Conservation (phyloP, 495 filamentous ascomycete genomes). For the Glutinoglossum americanum region DNA sequence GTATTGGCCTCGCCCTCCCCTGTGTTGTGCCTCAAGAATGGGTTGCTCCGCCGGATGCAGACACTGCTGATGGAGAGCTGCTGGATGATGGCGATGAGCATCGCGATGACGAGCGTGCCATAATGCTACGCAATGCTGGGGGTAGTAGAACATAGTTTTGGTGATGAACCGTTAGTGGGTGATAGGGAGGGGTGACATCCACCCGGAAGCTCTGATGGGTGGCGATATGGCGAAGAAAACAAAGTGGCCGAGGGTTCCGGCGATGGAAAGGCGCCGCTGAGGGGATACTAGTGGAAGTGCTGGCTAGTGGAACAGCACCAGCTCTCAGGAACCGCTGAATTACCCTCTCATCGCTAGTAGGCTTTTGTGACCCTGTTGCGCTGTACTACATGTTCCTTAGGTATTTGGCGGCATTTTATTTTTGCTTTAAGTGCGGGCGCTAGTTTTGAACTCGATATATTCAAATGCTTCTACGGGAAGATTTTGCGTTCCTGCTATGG, state of each 20-base stretch:
- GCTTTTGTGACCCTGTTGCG: neutral
- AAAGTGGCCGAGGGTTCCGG: constrained; percentile 7
- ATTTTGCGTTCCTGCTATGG: too few species aligned
- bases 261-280: constrained; percentile 15
- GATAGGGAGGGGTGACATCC: neutral
- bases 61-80: constrained; percentile 46
- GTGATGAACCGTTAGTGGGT: neutral
- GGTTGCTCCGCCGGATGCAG: constrained; percentile 53
- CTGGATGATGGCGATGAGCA: constrained; percentile 33
- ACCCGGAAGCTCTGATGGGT: constrained; percentile 6
- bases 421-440: neutral
- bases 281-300: constrained; percentile 22
- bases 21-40: constrained; percentile 64
- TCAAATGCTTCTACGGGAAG: too few species aligned
- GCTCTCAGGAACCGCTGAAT: neutral
- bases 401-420: neutral
- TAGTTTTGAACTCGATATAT: neutral
- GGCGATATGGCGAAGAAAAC: constrained; percentile 15
- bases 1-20: constrained; percentile 50
- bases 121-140: constrained; percentile 25
- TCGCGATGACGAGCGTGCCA: constrained; percentile 27
- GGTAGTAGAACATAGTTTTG: constrained; percentile 5
- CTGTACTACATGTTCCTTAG: neutral
- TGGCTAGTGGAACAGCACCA: constrained; percentile 22
- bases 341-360: neutral